A percentile compares a stretch with the other conserved stretches of the same genome.
phyloP scores from a whole-genome alignment of 2,329 filamentous ascomycete genomes.

The Aureobasidium namibiae region DNA sequence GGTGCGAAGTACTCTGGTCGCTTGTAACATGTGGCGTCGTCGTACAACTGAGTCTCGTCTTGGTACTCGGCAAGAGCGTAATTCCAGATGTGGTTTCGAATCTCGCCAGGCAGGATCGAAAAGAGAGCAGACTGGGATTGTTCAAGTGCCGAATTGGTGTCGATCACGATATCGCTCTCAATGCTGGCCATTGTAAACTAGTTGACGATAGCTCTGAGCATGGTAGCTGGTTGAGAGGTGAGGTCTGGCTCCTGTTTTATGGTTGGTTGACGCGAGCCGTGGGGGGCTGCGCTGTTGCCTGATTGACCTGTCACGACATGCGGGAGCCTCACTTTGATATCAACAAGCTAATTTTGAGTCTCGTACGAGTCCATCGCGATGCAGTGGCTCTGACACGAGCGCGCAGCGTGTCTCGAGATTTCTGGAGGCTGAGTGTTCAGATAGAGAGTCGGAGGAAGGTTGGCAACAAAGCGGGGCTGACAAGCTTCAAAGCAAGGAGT shows the following conservation, averaged over 20 bases:
- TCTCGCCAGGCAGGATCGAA: slow-evolving; percentile 18
- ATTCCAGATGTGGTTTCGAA: slow-evolving; percentile 29
- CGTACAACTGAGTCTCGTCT: slow-evolving; percentile 20
- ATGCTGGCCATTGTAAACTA: neutral
- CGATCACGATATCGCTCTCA: neutral
- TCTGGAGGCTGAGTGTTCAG: neutral
- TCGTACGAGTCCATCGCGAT: neutral
- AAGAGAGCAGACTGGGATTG: slow-evolving; percentile 1
- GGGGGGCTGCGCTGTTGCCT: neutral
- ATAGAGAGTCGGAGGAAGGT: neutral
- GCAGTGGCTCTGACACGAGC: neutral
- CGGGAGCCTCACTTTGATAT: neutral
- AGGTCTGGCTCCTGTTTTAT: neutral
- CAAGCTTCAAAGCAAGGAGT: neutral
- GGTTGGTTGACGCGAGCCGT: neutral
- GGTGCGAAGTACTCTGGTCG: slow-evolving; percentile 26
- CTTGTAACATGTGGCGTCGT: slow-evolving; percentile 23
- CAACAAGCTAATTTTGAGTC: neutral
- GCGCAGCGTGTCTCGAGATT: neutral
- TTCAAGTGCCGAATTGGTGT: neutral
- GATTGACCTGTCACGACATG: neutral
- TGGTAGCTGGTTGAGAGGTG: neutral
- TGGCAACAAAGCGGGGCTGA: neutral
- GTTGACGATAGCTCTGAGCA: neutral
- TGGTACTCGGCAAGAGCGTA: slow-evolving; percentile 26